Evolutionary conservation across 2,329 filamentous ascomycete genomes (phyloP).

Genomic region (Chalaropsis ovoidea): DNA sequence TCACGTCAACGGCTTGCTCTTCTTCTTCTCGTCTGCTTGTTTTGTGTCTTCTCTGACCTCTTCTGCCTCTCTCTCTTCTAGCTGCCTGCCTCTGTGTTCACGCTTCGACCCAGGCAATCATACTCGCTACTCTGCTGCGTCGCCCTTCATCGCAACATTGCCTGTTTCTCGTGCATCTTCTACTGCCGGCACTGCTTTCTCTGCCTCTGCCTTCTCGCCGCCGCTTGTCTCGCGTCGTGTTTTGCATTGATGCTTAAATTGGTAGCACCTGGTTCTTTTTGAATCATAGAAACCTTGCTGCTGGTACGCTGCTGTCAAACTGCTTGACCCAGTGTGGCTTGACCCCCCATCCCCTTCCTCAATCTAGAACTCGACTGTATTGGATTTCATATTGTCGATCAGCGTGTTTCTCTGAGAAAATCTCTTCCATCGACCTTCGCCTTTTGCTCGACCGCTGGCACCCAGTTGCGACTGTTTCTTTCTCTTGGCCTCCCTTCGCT

Average conservation of each 20-base stretch:
- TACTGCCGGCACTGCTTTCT: background rate
- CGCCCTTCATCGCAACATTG: background rate
- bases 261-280: conserved; percentile 12
- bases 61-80: background rate
- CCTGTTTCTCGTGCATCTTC: background rate
- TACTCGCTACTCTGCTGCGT: background rate
- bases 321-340: background rate
- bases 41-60: background rate
- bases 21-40: background rate
- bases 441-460: background rate
- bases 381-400: conserved; percentile 11
- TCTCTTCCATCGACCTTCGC: background rate
- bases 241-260: conserved; percentile 14
- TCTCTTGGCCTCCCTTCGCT: background rate
- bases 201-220: background rate
- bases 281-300: background rate
- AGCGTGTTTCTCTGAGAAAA: background rate
- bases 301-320: conserved; percentile 1
- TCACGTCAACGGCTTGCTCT: background rate
- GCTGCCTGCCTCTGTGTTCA: background rate
- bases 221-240: background rate
- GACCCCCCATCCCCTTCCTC: background rate
- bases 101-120: background rate
- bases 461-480: conserved; percentile 2
- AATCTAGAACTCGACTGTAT: background rate